phyloP scores from a whole-genome alignment of 139 green algal species.

The Tetradesmus obliquus region DNA sequence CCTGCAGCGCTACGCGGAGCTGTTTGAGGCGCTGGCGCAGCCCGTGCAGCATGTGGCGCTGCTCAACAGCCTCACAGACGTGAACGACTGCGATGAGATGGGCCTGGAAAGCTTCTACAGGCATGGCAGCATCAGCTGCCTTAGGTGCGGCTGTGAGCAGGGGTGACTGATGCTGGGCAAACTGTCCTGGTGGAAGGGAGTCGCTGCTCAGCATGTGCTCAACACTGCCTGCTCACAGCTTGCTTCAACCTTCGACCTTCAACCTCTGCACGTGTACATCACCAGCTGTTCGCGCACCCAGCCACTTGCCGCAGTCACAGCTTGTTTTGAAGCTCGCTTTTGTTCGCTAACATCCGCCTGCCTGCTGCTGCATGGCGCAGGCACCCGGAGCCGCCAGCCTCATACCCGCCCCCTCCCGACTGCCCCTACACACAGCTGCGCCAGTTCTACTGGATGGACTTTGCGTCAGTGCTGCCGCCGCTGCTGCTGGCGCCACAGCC shows the following conservation, averaged over 20 bases:
- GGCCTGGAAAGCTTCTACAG: neutral
- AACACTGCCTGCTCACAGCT: too few relatives aligned
- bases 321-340: too few relatives aligned
- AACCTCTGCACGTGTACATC: too few relatives aligned
- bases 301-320: too few relatives aligned
- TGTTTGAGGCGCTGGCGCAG: constrained; percentile 47
- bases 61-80: constrained; percentile 37
- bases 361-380: neutral
- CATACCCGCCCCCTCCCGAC: neutral
- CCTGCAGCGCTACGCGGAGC: constrained; percentile 31
- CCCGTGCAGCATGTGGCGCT: constrained; percentile 49
- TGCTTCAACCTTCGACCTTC: too few relatives aligned
- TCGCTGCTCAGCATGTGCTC: too few relatives aligned
- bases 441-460: constrained; percentile 76
- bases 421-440: constrained; percentile 37
- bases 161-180: too few relatives aligned
- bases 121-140: neutral
- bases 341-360: too few relatives aligned
- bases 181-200: too few relatives aligned
- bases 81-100: constrained; percentile 25
- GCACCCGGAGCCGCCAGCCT: neutral
- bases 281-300: too few relatives aligned
- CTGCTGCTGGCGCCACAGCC: constrained; percentile 60
- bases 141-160: neutral
- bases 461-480: constrained; percentile 67